Percentiles rank a stretch among this genome's conserved stretches.
These are phyloP conservation scores for Crucibulum laeve DNA, from an alignment of 768 basidiomycete species.

Conservation along the genomic window DNA sequence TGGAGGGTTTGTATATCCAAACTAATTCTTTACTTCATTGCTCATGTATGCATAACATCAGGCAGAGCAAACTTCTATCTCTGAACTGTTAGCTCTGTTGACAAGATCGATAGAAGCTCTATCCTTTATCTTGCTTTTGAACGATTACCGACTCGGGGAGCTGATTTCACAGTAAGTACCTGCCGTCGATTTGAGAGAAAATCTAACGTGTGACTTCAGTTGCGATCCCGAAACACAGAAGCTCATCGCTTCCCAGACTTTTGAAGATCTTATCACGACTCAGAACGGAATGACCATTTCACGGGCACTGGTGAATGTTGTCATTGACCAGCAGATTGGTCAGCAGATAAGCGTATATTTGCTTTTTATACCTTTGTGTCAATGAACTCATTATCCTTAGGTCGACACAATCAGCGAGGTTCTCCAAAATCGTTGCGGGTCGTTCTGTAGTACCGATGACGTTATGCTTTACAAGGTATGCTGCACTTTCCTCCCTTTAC, in stretches of 20 bases:
- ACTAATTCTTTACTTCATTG: not conserved
- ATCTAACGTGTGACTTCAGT: conserved; percentile 30
- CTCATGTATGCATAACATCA: conserved; percentile 23
- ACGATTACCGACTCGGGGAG: conserved; percentile 86
- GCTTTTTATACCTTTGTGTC: conserved; percentile 5
- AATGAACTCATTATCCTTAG: conserved; percentile 33
- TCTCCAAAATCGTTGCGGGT: conserved; percentile 90
- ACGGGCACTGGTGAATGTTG: conserved; percentile 84
- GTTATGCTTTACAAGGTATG: conserved; percentile 93
- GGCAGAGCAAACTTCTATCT: conserved; percentile 82
- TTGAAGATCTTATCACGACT: conserved; percentile 82
- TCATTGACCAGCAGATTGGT: conserved; percentile 97
- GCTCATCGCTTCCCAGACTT: conserved; percentile 66
- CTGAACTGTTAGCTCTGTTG: conserved; percentile 70
- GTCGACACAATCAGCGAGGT: conserved; percentile 97
- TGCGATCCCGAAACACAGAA: conserved; percentile 73
- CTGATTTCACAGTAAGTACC: conserved; percentile 70
- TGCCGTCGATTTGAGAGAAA: conserved; percentile 2
- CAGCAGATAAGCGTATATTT: conserved; percentile 86
- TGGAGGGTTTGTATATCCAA: conserved; percentile 61
- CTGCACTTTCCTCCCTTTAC: conserved; percentile 4
- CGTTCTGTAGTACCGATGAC: conserved; percentile 97
- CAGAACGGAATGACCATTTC: conserved; percentile 86
- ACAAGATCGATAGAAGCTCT: conserved; percentile 90
- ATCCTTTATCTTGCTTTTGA: conserved; percentile 87